These are phyloP conservation scores for Gyromitra esculenta DNA, from an alignment of 2,329 filamentous ascomycete species.

Conservation along the genomic window DNA sequence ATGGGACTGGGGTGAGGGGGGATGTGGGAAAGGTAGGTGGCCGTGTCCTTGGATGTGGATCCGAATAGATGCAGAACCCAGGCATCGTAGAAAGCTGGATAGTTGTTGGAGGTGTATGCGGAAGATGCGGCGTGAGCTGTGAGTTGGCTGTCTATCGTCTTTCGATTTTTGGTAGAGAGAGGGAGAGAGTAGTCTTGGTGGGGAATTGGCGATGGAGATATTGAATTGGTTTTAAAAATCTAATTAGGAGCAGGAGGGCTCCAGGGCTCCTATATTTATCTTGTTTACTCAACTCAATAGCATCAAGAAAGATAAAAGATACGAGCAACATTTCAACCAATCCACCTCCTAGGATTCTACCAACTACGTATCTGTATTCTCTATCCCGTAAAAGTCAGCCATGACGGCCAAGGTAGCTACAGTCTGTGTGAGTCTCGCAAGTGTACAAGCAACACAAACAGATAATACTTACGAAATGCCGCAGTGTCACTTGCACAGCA, in stretches of 20 bases:
- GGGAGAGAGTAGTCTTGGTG: background rate
- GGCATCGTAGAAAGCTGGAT: slow-evolving; percentile 31
- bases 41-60: background rate
- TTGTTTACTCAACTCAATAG: too few relatives aligned
- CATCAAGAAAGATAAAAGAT: too few relatives aligned
- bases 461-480: background rate
- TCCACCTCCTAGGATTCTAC: background rate
- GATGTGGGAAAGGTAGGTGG: slow-evolving; percentile 16
- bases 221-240: background rate
- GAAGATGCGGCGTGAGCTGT: slow-evolving; percentile 27
- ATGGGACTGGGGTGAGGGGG: background rate
- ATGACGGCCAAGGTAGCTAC: background rate
- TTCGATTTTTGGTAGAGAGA: background rate
- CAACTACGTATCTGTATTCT: background rate
- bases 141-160: slow-evolving; percentile 26
- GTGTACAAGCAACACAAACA: background rate
- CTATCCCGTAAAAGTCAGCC: background rate
- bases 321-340: background rate
- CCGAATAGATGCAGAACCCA: slow-evolving; percentile 29
- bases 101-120: slow-evolving; percentile 32
- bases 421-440: background rate
- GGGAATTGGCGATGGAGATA: background rate
- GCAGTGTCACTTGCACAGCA: background rate
- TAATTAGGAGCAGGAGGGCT: too few relatives aligned
- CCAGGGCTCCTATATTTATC: too few relatives aligned